Evolutionary conservation across 495 filamentous ascomycete genomes (phyloP).

Genomic region (Aspergillus asperescens): DNA sequence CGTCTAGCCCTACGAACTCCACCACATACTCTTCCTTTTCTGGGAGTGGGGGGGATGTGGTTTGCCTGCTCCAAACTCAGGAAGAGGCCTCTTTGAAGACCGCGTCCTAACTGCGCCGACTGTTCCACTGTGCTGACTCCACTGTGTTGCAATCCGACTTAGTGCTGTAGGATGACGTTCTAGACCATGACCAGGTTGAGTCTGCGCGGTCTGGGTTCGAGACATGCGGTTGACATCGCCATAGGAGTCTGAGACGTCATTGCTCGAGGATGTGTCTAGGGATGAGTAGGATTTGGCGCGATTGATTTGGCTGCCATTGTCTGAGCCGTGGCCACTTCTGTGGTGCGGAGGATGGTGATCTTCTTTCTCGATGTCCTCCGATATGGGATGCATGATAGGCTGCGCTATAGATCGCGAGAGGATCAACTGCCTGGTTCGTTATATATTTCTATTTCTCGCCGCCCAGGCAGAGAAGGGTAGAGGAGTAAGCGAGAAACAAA

Average conservation of each 20-base stretch:
- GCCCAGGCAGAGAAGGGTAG: background rate
- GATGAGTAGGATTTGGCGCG: conserved; percentile 11
- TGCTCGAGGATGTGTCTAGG: conserved; percentile 22
- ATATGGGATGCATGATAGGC: conserved; percentile 30
- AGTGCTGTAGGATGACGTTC: conserved; percentile 70
- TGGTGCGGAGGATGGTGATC: background rate
- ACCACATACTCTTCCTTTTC: conserved; percentile 80
- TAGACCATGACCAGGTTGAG: conserved; percentile 52
- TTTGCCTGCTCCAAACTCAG: conserved; percentile 66
- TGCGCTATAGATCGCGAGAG: background rate
- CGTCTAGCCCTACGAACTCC: conserved; percentile 73
- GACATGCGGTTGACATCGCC: conserved; percentile 38
- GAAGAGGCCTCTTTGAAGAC: conserved; percentile 51
- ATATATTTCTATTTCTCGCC: background rate
- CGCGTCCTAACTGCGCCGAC: conserved; percentile 57
- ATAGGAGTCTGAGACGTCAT: conserved; percentile 4
- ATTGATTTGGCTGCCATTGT: conserved; percentile 12
- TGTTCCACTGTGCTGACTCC: conserved; percentile 69
- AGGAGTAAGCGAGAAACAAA: background rate
- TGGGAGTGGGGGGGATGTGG: conserved; percentile 69
- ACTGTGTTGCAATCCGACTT: conserved; percentile 67
- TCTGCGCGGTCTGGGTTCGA: conserved; percentile 47
- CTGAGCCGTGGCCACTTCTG: conserved; percentile 17
- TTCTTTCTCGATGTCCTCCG: conserved; percentile 36
- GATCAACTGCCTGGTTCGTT: too few species aligned